phyloP scores from a whole-genome alignment of 495 filamentous ascomycete species.

The Xanthoparmelia taractica region DNA sequence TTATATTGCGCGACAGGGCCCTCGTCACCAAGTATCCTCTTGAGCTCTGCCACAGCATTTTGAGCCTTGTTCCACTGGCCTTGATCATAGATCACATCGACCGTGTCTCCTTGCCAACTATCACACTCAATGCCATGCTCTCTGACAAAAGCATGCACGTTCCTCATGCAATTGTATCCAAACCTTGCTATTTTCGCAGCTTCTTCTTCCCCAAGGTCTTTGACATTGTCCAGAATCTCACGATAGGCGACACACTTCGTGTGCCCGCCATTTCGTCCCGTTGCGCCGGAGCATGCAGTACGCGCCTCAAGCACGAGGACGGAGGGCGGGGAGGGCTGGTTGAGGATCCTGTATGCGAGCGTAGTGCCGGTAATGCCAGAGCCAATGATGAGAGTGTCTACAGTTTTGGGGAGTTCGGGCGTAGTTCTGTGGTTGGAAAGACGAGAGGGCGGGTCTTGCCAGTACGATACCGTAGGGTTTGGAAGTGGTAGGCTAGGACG shows the following conservation, averaged over 20 bases:
- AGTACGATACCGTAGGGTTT: constrained; percentile 60
- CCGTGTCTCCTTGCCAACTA: constrained; percentile 42
- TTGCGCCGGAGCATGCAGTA: constrained; percentile 72
- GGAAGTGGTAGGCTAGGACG: constrained; percentile 40
- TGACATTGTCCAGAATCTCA: constrained; percentile 40
- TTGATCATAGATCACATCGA: constrained; percentile 51
- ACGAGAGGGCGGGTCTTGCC: constrained; percentile 56
- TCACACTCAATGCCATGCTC: constrained; percentile 48
- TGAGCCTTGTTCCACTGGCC: constrained; percentile 38
- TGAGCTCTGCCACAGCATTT: constrained; percentile 40
- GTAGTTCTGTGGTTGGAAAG: constrained; percentile 49
- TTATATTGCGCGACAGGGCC: constrained; percentile 44
- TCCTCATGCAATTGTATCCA: constrained; percentile 50
- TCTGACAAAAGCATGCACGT: constrained; percentile 45
- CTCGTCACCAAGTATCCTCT: constrained; percentile 28
- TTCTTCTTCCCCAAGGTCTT: constrained; percentile 32
- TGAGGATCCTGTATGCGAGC: constrained; percentile 51
- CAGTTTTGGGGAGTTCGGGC: constrained; percentile 36
- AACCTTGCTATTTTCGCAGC: constrained; percentile 50
- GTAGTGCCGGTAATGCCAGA: constrained; percentile 62
- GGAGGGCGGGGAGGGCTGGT: constrained; percentile 23
- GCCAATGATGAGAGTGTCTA: constrained; percentile 58
- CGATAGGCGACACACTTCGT: constrained; percentile 58
- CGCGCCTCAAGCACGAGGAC: constrained; percentile 75
- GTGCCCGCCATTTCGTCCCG: constrained; percentile 59